Evolutionary conservation across 306 rosid species (phyloP).

Genomic region (Vigna reflexopilosa): DNA sequence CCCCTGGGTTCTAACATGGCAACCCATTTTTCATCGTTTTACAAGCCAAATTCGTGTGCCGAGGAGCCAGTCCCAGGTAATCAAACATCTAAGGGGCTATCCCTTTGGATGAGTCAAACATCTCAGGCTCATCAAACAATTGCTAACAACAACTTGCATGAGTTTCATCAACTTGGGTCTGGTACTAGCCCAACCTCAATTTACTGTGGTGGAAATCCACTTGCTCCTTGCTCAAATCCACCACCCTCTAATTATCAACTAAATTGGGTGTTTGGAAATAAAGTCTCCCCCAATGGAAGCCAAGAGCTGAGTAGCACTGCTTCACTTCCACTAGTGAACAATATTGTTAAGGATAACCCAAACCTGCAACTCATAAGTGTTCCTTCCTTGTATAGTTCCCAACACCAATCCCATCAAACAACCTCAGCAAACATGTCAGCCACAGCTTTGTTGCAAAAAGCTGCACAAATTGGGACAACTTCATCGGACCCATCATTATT

Average conservation of each 20-base stretch:
- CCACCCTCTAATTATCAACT: conserved; percentile 57
- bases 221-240: conserved; percentile 50
- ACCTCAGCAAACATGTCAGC: conserved; percentile 81
- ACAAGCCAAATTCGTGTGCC: conserved; percentile 60
- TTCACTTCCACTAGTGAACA: conserved; percentile 49
- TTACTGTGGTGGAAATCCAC: conserved; percentile 45
- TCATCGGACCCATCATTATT: conserved; percentile 65
- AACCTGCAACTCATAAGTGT: conserved; percentile 53
- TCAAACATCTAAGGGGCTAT: conserved; percentile 53
- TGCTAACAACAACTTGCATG: conserved; percentile 45
- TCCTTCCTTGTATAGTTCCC: conserved; percentile 73
- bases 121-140: conserved; percentile 42
- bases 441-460: conserved; percentile 88
- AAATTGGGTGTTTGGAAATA: conserved; percentile 74
- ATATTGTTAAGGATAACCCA: conserved; percentile 47
- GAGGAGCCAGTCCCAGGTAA: conserved; percentile 38
- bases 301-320: conserved; percentile 50
- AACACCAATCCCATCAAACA: conserved; percentile 56
- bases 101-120: conserved; percentile 66
- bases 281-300: conserved; percentile 47
- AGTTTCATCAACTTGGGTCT: conserved; percentile 55
- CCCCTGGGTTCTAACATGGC: conserved; percentile 56
- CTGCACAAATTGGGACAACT: conserved; percentile 77
- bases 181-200: conserved; percentile 26
- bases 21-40: conserved; percentile 60